These are phyloP conservation scores for Penicillium sp. DNA, from an alignment of 2,329 filamentous ascomycete species.

Conservation along the genomic window DNA sequence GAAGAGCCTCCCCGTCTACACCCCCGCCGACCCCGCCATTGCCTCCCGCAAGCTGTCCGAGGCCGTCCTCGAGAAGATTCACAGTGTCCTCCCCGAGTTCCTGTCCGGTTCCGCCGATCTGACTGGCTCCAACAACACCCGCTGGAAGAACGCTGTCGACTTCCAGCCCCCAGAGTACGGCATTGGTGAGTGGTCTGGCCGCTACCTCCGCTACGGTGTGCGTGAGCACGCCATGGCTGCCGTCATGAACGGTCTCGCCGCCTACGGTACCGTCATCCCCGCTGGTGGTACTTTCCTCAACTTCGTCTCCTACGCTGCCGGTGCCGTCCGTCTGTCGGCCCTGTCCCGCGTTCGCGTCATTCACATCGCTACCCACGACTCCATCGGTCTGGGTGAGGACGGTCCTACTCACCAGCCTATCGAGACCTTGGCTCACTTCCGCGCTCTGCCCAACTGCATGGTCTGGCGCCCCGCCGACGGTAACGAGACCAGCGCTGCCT, in stretches of 20 bases:
- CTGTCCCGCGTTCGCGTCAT: conserved; percentile 89
- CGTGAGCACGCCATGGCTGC: conserved; percentile 60
- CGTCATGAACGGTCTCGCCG: conserved; percentile 76
- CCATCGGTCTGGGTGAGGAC: conserved; percentile 98
- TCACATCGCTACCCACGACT: conserved; percentile 98
- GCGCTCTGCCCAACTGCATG: conserved; percentile 98
- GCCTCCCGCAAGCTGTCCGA: conserved; percentile 97
- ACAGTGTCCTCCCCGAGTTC: conserved; percentile 83
- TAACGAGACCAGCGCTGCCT: conserved; percentile 97
- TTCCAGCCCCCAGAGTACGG: conserved; percentile 90
- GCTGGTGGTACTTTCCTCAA: conserved; percentile 97
- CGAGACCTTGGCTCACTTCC: conserved; percentile 97
- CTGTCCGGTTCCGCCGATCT: conserved; percentile 96
- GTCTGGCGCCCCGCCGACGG: conserved; percentile 98
- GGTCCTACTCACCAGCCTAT: conserved; percentile 99
- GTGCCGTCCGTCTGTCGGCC: conserved; percentile 90
- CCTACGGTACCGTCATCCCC: conserved; percentile 93
- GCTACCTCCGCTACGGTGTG: conserved; percentile 70
- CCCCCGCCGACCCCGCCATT: conserved; percentile 79
- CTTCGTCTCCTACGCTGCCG: conserved; percentile 98
- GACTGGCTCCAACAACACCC: conserved; percentile 97
- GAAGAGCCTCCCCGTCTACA: conserved; percentile 90
- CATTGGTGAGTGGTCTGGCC: conserved; percentile 87
- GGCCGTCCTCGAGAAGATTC: conserved; percentile 86
- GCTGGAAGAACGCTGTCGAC: conserved; percentile 96